phyloP scores from a whole-genome alignment of 768 basidiomycete genomes.

The Suillus ampliporus region DNA sequence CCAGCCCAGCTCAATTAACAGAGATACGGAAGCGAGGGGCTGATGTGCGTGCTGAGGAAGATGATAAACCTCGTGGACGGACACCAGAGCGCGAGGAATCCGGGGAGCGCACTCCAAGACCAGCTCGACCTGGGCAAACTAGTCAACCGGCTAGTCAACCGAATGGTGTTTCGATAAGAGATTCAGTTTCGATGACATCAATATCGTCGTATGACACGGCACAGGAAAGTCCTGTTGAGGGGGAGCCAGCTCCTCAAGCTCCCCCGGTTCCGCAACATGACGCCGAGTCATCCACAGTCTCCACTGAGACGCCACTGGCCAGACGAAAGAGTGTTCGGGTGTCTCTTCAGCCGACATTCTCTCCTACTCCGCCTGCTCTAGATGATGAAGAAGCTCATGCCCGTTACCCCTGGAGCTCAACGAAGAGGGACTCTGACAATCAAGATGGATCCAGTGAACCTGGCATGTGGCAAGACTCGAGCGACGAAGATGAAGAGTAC shows the following conservation, averaged over 20 bases:
- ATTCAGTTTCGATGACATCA: constrained; percentile 44
- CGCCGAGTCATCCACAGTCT: constrained; percentile 20
- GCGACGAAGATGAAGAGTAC: constrained; percentile 78
- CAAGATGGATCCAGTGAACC: constrained; percentile 17
- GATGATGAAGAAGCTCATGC: constrained; percentile 39
- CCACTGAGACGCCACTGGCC: constrained; percentile 24
- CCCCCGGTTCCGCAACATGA: constrained; percentile 12
- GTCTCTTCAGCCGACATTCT: constrained; percentile 77
- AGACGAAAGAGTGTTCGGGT: constrained; percentile 79
- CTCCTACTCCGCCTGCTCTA: constrained; percentile 68
- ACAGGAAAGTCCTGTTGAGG: constrained; percentile 53
- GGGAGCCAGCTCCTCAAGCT: constrained; percentile 21
- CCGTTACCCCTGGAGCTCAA: constrained; percentile 17
- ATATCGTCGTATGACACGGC: constrained; percentile 73
- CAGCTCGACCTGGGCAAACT: background rate
- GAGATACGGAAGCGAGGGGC: constrained; percentile 4
- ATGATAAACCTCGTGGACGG: background rate
- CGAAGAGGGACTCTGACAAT: constrained; percentile 2
- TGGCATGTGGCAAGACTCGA: constrained; percentile 76
- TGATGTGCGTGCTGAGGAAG: background rate
- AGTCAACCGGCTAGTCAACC: constrained; percentile 6
- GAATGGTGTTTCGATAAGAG: constrained; percentile 39
- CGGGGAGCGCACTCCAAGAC: background rate
- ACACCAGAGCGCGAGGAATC: constrained; percentile 14
- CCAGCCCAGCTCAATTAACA: constrained; percentile 28